A percentile compares a stretch with the other conserved stretches of the same genome.
Conservation (phyloP, 176 grass and related monocot species). For the Aegilops longissima region DNA sequence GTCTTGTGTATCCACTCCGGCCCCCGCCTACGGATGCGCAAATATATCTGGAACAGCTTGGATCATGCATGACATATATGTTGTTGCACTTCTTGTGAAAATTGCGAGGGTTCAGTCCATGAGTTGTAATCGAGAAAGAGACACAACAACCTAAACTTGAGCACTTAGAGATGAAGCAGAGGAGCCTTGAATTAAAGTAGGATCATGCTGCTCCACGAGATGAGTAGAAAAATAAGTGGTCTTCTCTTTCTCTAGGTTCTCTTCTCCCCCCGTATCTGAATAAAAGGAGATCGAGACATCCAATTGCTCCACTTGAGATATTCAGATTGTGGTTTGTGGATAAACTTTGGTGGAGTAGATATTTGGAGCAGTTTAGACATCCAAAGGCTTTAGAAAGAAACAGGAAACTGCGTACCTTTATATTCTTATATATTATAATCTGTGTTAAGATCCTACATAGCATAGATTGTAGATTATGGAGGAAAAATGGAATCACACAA, state of each 20-base stretch:
- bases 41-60: constrained; percentile 21
- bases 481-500: neutral
- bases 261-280: neutral
- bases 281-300: constrained; percentile 20
- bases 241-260: constrained; percentile 13
- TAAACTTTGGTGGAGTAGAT: neutral
- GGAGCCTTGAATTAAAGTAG: constrained; percentile 20
- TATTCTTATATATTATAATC: neutral
- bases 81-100: constrained; percentile 16
- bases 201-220: constrained; percentile 27
- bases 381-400: neutral
- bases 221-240: neutral
- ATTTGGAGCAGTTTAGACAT: neutral
- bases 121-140: constrained; percentile 39
- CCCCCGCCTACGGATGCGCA: constrained; percentile 7
- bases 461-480: neutral
- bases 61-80: constrained; percentile 26
- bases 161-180: constrained; percentile 31
- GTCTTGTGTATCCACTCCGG: neutral
- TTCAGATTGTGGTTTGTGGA: neutral
- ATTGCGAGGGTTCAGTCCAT: constrained; percentile 26
- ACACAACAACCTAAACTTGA: constrained; percentile 32
- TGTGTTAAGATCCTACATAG: neutral
- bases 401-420: neutral
- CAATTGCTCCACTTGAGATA: neutral